phyloP scores from a whole-genome alignment of 2,329 filamentous ascomycete genomes.

The Colletotrichum tamarilloi region DNA sequence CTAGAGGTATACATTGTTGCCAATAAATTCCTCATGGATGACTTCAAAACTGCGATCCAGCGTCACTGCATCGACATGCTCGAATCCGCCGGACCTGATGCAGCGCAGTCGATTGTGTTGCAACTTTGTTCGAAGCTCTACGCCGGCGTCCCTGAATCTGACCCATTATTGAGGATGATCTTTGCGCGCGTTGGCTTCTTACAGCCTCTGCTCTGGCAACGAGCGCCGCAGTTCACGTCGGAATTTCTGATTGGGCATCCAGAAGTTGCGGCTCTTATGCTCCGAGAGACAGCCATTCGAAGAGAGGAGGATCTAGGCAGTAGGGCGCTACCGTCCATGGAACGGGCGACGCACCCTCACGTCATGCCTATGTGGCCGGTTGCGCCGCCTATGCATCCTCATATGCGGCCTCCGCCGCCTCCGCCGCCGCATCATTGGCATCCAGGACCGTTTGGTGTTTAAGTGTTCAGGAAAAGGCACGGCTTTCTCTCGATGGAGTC shows the following conservation, averaged over 20 bases:
- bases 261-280: slow-evolving; percentile 57
- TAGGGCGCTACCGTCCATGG: slow-evolving; percentile 58
- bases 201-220: slow-evolving; percentile 56
- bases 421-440: slow-evolving; percentile 32
- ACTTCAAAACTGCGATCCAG: slow-evolving; percentile 55
- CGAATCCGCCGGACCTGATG: slow-evolving; percentile 54
- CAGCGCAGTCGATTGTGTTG: slow-evolving; percentile 56
- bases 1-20: slow-evolving; percentile 62
- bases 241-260: slow-evolving; percentile 57
- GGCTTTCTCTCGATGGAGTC: background rate
- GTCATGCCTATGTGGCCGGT: slow-evolving; percentile 17
- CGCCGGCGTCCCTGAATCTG: slow-evolving; percentile 54
- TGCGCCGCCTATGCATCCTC: slow-evolving; percentile 25
- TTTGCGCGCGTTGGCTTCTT: slow-evolving; percentile 61
- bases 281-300: slow-evolving; percentile 57
- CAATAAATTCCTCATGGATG: slow-evolving; percentile 58
- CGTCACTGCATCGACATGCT: slow-evolving; percentile 58
- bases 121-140: slow-evolving; percentile 55
- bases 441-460: slow-evolving; percentile 15
- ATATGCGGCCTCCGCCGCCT: slow-evolving; percentile 28
- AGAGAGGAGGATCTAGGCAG: slow-evolving; percentile 51
- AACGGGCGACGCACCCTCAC: slow-evolving; percentile 38
- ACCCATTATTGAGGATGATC: slow-evolving; percentile 58
- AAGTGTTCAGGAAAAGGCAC: background rate
- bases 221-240: slow-evolving; percentile 51